A percentile compares a stretch with the other conserved stretches of the same genome.
Evolutionary conservation across 176 grass and related monocot genomes (phyloP).

Genomic region (Carex cristatella): DNA sequence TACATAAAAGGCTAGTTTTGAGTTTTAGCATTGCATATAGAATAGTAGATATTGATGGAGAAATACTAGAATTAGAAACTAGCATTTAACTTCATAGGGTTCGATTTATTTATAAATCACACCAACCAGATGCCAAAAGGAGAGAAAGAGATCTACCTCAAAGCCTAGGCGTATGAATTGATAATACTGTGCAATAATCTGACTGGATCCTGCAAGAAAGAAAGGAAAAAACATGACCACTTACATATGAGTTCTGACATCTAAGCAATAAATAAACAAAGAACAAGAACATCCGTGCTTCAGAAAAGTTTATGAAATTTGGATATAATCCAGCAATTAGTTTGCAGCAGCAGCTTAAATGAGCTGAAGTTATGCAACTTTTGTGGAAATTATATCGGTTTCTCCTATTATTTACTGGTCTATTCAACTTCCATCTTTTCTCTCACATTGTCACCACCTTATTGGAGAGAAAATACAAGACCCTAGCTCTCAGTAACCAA

Average conservation of each 20-base stretch:
- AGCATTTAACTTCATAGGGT: neutral
- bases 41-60: neutral
- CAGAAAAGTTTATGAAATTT: neutral
- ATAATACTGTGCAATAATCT: conserved; percentile 83
- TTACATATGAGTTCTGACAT: neutral
- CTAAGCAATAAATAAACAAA: neutral
- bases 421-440: too few relatives aligned
- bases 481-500: neutral
- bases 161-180: conserved; percentile 70
- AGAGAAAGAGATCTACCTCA: conserved; percentile 32
- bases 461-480: neutral
- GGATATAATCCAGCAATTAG: neutral
- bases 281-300: neutral
- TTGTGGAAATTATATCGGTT: neutral
- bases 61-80: neutral
- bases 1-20: neutral
- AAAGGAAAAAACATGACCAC: too few relatives aligned
- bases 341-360: neutral
- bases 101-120: neutral
- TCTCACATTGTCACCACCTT: neutral
- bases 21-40: too few relatives aligned
- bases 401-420: neutral
- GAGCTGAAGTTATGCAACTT: neutral
- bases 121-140: neutral
- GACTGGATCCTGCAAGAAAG: conserved; percentile 49